These are phyloP conservation scores for Rhynchosporium agropyri DNA, from an alignment of 2,329 filamentous ascomycete species.

Conservation along the genomic window DNA sequence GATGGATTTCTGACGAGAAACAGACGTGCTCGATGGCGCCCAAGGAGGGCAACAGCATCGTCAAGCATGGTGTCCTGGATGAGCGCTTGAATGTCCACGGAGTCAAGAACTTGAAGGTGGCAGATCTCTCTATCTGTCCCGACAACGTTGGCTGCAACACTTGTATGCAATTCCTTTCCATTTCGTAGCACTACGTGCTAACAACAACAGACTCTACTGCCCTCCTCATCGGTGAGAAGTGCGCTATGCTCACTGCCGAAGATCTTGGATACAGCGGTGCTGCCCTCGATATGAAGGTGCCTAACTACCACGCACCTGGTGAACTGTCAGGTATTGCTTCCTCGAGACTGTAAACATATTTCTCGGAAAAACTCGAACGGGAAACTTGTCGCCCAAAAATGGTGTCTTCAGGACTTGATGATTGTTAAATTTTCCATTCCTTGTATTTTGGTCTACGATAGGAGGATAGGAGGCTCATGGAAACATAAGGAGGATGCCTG, in stretches of 20 bases:
- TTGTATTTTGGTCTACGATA: neutral
- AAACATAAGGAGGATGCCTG: neutral
- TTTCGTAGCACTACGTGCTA: constrained; percentile 21
- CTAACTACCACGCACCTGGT: constrained; percentile 61
- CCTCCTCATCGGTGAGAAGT: constrained; percentile 48
- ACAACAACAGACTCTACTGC: constrained; percentile 60
- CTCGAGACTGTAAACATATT: constrained; percentile 28
- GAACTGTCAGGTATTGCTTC: constrained; percentile 42
- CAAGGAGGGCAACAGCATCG: constrained; percentile 67
- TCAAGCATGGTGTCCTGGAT: constrained; percentile 55
- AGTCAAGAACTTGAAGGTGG: constrained; percentile 47
- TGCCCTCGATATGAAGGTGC: constrained; percentile 77
- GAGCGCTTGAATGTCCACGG: constrained; percentile 46
- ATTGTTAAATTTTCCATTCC: neutral
- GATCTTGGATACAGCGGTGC: constrained; percentile 53
- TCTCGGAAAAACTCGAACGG: neutral
- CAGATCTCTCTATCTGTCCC: constrained; percentile 45
- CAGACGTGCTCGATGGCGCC: constrained; percentile 51
- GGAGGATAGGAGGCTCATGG: neutral
- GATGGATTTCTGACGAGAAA: constrained; percentile 28
- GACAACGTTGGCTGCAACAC: constrained; percentile 50
- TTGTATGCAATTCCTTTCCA: constrained; percentile 30
- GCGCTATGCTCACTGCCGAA: constrained; percentile 45
- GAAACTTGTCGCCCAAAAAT: neutral
- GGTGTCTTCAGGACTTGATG: constrained; percentile 2